These are phyloP conservation scores for Tilletia indica DNA, from an alignment of 1,284 basidiomycete species.

Conservation along the genomic window DNA sequence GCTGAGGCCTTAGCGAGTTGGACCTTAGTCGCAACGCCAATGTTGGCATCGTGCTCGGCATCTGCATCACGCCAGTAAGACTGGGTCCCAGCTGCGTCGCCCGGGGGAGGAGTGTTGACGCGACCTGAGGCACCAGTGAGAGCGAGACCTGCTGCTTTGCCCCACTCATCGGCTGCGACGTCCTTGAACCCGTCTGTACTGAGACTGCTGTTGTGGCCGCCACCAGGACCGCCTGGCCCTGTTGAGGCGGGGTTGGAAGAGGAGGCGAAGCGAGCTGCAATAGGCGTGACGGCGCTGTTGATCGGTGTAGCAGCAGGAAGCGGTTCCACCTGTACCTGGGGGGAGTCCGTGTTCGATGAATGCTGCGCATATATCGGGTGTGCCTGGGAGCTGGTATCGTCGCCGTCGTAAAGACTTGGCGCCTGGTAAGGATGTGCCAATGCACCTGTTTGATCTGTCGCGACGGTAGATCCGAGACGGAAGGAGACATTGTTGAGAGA, in stretches of 20 bases:
- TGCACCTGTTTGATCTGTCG: slow-evolving; percentile 1
- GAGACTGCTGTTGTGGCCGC: background rate
- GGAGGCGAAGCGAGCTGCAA: slow-evolving; percentile 17
- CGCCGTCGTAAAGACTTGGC: background rate
- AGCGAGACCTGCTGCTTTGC: slow-evolving; percentile 17
- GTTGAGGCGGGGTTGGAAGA: background rate
- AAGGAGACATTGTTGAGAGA: slow-evolving; percentile 39
- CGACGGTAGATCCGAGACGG: slow-evolving; percentile 15
- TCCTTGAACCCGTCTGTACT: slow-evolving; percentile 17
- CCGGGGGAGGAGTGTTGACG: background rate
- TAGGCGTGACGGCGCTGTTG: slow-evolving; percentile 9
- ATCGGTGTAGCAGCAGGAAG: background rate
- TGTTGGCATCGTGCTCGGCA: slow-evolving; percentile 9
- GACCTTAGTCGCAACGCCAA: background rate
- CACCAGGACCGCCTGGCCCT: background rate
- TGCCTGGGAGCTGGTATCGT: background rate
- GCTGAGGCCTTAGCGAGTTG: background rate
- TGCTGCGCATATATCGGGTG: slow-evolving; percentile 12
- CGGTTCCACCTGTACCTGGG: slow-evolving; percentile 4
- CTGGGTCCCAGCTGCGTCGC: slow-evolving; percentile 18
- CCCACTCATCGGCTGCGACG: slow-evolving; percentile 21
- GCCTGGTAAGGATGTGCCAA: background rate
- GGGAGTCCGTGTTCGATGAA: background rate
- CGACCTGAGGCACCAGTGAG: slow-evolving; percentile 13
- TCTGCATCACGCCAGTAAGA: slow-evolving; percentile 13